Percentiles rank a stretch among this genome's conserved stretches.
phyloP scores from a whole-genome alignment of 371 early-diverging fungal genomes.

The Catenaria anguillulae region DNA sequence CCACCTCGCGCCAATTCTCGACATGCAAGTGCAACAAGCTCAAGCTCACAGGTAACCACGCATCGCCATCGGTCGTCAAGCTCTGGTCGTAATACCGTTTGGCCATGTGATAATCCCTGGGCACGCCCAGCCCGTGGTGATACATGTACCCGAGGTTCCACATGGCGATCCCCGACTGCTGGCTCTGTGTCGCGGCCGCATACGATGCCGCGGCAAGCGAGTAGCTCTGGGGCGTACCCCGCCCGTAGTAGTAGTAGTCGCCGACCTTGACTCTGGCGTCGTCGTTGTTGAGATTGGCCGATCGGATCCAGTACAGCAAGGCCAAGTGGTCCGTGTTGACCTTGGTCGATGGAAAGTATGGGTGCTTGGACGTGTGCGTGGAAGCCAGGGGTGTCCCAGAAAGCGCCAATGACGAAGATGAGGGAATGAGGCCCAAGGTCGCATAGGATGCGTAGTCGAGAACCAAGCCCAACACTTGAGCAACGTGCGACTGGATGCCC shows the following conservation, averaged over 20 bases:
- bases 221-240: slow-evolving; percentile 49
- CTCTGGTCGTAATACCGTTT: slow-evolving; percentile 79
- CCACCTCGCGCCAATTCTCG: slow-evolving; percentile 24
- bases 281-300: slow-evolving; percentile 83
- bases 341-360: slow-evolving; percentile 11
- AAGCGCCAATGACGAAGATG: background rate
- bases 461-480: too few relatives aligned
- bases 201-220: slow-evolving; percentile 76
- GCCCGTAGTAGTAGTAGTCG: slow-evolving; percentile 81
- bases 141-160: slow-evolving; percentile 96
- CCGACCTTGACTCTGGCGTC: slow-evolving; percentile 85
- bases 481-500: too few relatives aligned
- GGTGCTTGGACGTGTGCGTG: slow-evolving; percentile 9
- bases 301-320: slow-evolving; percentile 77
- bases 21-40: slow-evolving; percentile 53
- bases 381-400: slow-evolving; percentile 11
- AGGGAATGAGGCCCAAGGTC: too few relatives aligned
- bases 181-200: slow-evolving; percentile 68
- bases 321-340: slow-evolving; percentile 34
- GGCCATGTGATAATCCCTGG: slow-evolving; percentile 77
- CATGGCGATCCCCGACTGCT: slow-evolving; percentile 69
- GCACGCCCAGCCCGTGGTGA: slow-evolving; percentile 84
- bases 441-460: background rate
- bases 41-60: slow-evolving; percentile 62
- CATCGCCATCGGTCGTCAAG: slow-evolving; percentile 54